These are phyloP conservation scores for Trypanosoma theileri DNA, from an alignment of 208 protist genomes.

Conservation along the genomic window DNA sequence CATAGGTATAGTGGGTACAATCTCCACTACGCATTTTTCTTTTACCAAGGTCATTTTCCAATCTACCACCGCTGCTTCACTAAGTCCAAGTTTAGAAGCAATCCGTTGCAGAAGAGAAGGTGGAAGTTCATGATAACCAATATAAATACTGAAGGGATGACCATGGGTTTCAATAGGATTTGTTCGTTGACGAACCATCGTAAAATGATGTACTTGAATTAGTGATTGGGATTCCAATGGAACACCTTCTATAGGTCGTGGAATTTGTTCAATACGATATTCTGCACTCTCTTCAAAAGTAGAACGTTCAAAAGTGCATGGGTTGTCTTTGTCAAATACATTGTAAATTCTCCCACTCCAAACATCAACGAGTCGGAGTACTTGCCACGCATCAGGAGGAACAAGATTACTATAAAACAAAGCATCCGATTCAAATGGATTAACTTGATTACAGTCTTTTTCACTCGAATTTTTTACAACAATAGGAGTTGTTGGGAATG, in stretches of 20 bases:
- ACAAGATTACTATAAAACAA: constrained; percentile 39
- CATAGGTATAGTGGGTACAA: constrained; percentile 58
- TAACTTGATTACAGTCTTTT: constrained; percentile 8
- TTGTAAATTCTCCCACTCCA: constrained; percentile 87
- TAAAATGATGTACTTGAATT: constrained; percentile 82
- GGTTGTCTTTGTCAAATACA: constrained; percentile 69
- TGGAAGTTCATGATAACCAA: constrained; percentile 56
- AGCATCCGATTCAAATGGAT: constrained; percentile 25
- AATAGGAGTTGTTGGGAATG: constrained; percentile 20
- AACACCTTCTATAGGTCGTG: constrained; percentile 48
- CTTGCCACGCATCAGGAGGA: constrained; percentile 55
- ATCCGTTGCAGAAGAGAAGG: constrained; percentile 61
- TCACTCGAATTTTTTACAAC: constrained; percentile 15
- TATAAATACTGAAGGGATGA: constrained; percentile 84
- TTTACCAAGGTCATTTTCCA: constrained; percentile 87
- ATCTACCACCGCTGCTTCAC: constrained; percentile 65
- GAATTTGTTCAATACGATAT: constrained; percentile 83
- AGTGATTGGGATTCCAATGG: constrained; percentile 50
- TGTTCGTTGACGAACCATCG: constrained; percentile 55
- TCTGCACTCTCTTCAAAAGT: constrained; percentile 89
- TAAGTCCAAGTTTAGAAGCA: constrained; percentile 70
- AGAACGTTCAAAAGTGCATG: constrained; percentile 61
- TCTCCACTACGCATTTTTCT: constrained; percentile 60
- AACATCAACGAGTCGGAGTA: constrained; percentile 81
- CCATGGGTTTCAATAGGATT: constrained; percentile 80